Evolutionary conservation across 2,329 filamentous ascomycete species (phyloP), one percentile per base, ranked within the genome.

Genomic region (Calonectria pseudoturangicola): DNA sequence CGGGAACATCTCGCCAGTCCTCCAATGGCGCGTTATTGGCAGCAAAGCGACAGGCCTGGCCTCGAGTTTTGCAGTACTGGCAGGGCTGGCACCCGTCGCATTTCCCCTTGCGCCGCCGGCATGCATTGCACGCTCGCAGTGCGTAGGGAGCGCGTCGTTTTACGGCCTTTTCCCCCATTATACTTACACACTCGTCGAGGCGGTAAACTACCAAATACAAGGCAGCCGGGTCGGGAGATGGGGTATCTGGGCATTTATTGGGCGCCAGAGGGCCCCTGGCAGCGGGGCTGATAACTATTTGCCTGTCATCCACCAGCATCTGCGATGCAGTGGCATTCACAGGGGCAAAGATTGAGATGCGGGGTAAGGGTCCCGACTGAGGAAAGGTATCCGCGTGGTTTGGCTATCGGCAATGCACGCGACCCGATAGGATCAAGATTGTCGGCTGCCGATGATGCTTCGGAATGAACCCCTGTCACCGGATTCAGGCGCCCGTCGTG

Each of bases 91-190:
- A 70, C 9, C 77, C 77, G 36, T 77, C 74, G 66, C 77, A 79
- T 72, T 74, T 75, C 12, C 77, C 77, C 68, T 79, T 79, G 27
- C 77, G 75, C 15, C 75, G 67, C 30, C 77, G 77, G 68, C 77
- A 79, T 2, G 73, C 73, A 54, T 79, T 76, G 69, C 77, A 79
- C 10, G 77, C 77, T n/a, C 76, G 74, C 18, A 74, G 56, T n/a
- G 73, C 72, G 28, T 78, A 78, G 5, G 75, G 74, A 9, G 75
- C 76, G 30, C 76, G 70, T 41, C 75, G 21, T 16, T 68, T 72
- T 16, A 43, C 27, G 12, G 50, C 21, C 28, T 66, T 51, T 41
- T 51, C 36, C 30, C 27, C 64, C 50, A 60, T 60, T 41, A 21
- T 6, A 36, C 54, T 27, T 33, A 33, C 30, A 33, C 9, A 33